Conservation (phyloP, 2,329 filamentous ascomycete species). For the Dothideomycetidae sp. region DNA sequence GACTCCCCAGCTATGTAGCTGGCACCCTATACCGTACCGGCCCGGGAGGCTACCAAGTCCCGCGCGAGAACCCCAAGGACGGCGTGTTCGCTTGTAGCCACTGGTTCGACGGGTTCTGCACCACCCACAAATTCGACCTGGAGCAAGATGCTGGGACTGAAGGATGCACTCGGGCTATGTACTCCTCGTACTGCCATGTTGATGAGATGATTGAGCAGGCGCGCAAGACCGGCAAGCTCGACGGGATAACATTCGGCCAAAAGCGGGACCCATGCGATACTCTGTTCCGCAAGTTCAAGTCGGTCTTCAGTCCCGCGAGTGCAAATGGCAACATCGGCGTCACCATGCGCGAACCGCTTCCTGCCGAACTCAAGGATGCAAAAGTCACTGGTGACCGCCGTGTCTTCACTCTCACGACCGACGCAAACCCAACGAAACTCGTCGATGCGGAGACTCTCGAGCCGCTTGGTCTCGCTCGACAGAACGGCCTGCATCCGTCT, state of each 20-base stretch:
- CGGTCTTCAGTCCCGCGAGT: slow-evolving; percentile 34
- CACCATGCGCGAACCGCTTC: neutral
- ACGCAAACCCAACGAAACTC: slow-evolving; percentile 45
- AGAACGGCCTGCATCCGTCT: slow-evolving; percentile 49
- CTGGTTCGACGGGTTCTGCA: slow-evolving; percentile 69
- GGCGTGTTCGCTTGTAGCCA: slow-evolving; percentile 48
- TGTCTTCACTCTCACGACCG: slow-evolving; percentile 42
- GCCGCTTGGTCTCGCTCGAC: slow-evolving; percentile 49
- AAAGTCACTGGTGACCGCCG: neutral
- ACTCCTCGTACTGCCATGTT: slow-evolving; percentile 56
- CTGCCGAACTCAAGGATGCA: neutral
- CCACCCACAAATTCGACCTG: slow-evolving; percentile 61
- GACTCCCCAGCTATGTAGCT: slow-evolving; percentile 56
- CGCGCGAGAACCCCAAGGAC: slow-evolving; percentile 40
- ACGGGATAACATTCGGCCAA: slow-evolving; percentile 52
- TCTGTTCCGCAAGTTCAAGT: slow-evolving; percentile 57
- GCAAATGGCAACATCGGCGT: neutral
- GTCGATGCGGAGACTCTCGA: slow-evolving; percentile 60
- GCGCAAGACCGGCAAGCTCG: slow-evolving; percentile 42
- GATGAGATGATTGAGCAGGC: slow-evolving; percentile 49
- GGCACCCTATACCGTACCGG: slow-evolving; percentile 64
- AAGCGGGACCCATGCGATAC: slow-evolving; percentile 60
- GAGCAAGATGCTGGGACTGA: slow-evolving; percentile 28
- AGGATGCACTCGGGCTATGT: slow-evolving; percentile 39
- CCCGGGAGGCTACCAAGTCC: slow-evolving; percentile 48